Evolutionary conservation across 108 stramenopile species (phyloP).

Genomic region (Pelagomonas calceolata): DNA sequence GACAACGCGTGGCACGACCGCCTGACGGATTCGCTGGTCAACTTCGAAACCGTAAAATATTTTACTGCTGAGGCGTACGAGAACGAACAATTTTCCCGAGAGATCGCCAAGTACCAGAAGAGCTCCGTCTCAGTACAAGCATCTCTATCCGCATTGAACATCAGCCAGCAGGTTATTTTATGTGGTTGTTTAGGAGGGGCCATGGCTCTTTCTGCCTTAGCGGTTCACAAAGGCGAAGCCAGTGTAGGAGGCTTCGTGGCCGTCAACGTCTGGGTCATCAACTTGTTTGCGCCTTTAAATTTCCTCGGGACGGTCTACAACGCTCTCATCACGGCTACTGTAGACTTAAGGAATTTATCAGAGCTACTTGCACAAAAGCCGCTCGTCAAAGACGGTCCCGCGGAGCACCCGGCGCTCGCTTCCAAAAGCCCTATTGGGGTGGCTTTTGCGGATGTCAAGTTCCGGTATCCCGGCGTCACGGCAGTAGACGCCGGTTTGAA

Average conservation of each 20-base stretch:
- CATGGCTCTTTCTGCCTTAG: conserved; percentile 55
- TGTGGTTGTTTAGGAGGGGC: conserved; percentile 62
- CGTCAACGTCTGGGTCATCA: conserved; percentile 66
- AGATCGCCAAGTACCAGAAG: conserved; percentile 63
- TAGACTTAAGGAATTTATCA: conserved; percentile 78
- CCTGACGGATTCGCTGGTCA: conserved; percentile 75
- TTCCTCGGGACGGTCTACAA: conserved; percentile 84
- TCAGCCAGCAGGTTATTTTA: conserved; percentile 72
- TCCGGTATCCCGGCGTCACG: conserved; percentile 82
- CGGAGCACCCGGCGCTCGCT: conserved; percentile 11
- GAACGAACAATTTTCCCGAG: conserved; percentile 51
- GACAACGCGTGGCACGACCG: conserved; percentile 89
- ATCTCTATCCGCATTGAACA: conserved; percentile 72
- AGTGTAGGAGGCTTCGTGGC: conserved; percentile 81
- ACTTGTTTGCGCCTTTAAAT: conserved; percentile 85
- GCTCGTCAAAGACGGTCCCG: conserved; percentile 74
- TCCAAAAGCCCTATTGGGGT: conserved; percentile 51
- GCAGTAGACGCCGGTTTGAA: conserved; percentile 67
- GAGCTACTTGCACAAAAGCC: conserved; percentile 79
- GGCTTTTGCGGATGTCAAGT: conserved; percentile 82
- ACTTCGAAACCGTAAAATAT: conserved; percentile 95
- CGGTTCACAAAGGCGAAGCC: conserved; percentile 16
- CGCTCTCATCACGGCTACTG: conserved; percentile 71
- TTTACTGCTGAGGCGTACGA: conserved; percentile 88
- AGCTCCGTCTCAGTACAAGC: conserved; percentile 66